Base-by-base conservation (phyloP, 1,284 basidiomycete genomes). In the Ganoderma multipileum region DNA sequence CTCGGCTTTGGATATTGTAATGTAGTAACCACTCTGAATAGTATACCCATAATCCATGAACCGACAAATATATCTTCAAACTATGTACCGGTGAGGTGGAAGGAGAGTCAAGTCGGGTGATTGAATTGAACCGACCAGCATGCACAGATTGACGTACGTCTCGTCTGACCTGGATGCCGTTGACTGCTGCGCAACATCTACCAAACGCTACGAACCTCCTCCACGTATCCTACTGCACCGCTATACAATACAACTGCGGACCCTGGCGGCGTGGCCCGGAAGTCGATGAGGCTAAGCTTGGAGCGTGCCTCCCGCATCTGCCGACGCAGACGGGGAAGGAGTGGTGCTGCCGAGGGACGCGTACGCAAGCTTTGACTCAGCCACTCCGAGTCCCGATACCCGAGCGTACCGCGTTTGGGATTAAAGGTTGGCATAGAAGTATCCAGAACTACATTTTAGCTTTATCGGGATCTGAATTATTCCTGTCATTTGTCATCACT, bases 331-430 rank as follows among this genome's bases (percentile, higher is more conserved):
- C 47, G 7, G 16, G 47, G 50, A 52, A 47, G 20, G 6, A 50
- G 44, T 60, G 58, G 33, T 16, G 61, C 36, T 63, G 66, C 66
- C 66, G 66, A 63, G 57, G 26, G 65, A 63, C 61, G 66, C 66
- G 62, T 64, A 63, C 47, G 62, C 62, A 52, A 47, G 38, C 28
- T 44, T 36, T n/a, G 33, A 23, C 26, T 42, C 28, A 64, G 28
- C n/a, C 14, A 26, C 28, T 44, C 50, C 3, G 33, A 33, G 33
- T 33, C n/a, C n/a, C n/a, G n/a, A n/a, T n/a, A 30, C 41, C 26
- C 28, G 61, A 50, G 9, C n/a, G 11, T 18, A 36, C 23, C 44
- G 30, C 5, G 5, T 47, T 62, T n/a, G 14, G 28, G 1, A 54
- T 42, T 44, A 20, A 39, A 38, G 36, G 18, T 26, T 42, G 12